Conservation (phyloP, 768 basidiomycete species). For the Hygrocybe coccinea region DNA sequence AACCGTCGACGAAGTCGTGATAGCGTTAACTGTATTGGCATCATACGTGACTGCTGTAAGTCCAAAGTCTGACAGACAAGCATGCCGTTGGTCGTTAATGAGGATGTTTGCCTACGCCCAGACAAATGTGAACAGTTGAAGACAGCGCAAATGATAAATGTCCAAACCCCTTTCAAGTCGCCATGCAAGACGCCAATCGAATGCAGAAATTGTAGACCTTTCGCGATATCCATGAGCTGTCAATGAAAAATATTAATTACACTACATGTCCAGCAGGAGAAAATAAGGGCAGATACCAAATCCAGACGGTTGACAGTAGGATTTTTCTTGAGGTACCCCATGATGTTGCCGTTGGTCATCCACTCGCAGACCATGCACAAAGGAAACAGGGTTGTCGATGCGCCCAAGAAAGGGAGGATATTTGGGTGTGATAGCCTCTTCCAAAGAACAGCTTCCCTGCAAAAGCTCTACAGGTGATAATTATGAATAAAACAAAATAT, state of each 20-base stretch:
- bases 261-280: neutral
- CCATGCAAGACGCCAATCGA: slow-evolving; percentile 15
- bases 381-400: slow-evolving; percentile 1
- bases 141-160: neutral
- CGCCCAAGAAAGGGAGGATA: slow-evolving; percentile 6
- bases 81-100: slow-evolving; percentile 13
- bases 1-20: slow-evolving; percentile 10
- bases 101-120: slow-evolving; percentile 22
- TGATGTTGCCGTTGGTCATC: slow-evolving; percentile 9
- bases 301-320: neutral
- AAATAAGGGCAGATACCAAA: neutral
- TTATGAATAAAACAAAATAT: neutral
- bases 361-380: slow-evolving; percentile 11
- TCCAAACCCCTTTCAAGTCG: slow-evolving; percentile 20
- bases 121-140: neutral
- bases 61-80: slow-evolving; percentile 25
- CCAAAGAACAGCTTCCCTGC: slow-evolving; percentile 7
- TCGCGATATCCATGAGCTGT: slow-evolving; percentile 11
- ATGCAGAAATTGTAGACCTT: slow-evolving; percentile 19
- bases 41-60: slow-evolving; percentile 15
- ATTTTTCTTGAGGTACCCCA: slow-evolving; percentile 6
- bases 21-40: neutral
- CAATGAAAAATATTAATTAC: neutral
- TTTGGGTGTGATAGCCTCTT: slow-evolving; percentile 5
- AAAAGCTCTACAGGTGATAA: neutral